Evolutionary conservation across 2,329 filamentous ascomycete genomes (phyloP).

Genomic region (Diaporthe vexans): DNA sequence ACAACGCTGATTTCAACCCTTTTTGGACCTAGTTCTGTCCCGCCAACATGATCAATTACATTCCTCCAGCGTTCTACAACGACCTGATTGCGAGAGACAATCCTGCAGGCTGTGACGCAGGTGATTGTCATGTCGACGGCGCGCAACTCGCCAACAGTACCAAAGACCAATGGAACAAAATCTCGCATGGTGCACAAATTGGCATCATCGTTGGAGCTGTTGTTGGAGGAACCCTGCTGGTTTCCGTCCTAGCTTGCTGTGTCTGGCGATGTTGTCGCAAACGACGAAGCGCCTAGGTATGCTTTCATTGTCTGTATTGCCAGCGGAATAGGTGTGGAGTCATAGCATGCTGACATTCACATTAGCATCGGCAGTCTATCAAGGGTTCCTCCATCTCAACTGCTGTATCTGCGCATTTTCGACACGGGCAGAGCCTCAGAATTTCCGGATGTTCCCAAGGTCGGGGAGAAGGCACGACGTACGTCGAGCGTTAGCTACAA

Average conservation of each 20-base stretch:
- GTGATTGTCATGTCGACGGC: not conserved
- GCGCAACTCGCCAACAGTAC: too few species aligned
- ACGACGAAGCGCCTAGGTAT: not conserved
- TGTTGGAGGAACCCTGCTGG: constrained; percentile 1
- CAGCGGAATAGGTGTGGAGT: too few species aligned
- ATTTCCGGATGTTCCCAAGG: too few species aligned
- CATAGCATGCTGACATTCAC: not conserved
- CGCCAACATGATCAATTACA: not conserved
- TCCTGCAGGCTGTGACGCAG: not conserved
- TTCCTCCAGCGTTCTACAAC: not conserved
- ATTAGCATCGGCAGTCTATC: not conserved
- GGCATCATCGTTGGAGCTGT: constrained; percentile 21
- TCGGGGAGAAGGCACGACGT: too few species aligned
- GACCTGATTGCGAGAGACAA: not conserved
- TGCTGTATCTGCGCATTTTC: too few species aligned
- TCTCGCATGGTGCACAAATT: not conserved
- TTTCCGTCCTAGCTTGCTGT: not conserved
- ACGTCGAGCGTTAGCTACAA: too few species aligned
- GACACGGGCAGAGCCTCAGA: too few species aligned
- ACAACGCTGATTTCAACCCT: too few species aligned
- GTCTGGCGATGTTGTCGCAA: constrained; percentile 16
- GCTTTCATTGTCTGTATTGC: not conserved
- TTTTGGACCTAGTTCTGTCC: too few species aligned
- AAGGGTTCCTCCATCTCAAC: not conserved
- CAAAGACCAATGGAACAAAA: not conserved